Percentiles rank a stretch among this genome's conserved stretches.
These are phyloP conservation scores for Pseudomassariella vexata DNA, from an alignment of 2,329 filamentous ascomycete species.

Conservation along the genomic window DNA sequence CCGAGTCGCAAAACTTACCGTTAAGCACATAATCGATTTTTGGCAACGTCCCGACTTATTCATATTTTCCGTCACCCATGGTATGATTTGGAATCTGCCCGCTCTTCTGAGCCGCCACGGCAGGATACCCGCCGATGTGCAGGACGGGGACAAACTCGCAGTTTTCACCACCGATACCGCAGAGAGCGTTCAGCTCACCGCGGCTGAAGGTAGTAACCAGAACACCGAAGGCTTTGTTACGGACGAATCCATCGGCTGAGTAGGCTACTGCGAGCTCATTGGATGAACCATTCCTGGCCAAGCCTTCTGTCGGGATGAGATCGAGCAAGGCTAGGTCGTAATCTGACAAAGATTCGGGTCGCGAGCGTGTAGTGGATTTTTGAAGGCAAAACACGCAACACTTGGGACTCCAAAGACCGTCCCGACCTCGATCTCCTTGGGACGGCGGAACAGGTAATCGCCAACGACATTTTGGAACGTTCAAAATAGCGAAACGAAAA, in stretches of 20 bases:
- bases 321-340: conserved; percentile 50
- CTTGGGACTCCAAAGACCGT: conserved; percentile 46
- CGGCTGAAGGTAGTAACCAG: conserved; percentile 56
- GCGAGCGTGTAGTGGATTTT: background rate
- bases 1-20: too few relatives aligned
- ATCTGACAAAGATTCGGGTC: conserved; percentile 21
- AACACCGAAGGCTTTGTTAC: conserved; percentile 50
- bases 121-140: conserved; percentile 53
- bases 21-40: conserved; percentile 58
- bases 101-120: conserved; percentile 40
- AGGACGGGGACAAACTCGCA: conserved; percentile 50
- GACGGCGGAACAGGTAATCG: conserved; percentile 45
- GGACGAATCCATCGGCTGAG: conserved; percentile 55
- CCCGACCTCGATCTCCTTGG: conserved; percentile 40
- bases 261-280: conserved; percentile 55
- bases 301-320: conserved; percentile 36
- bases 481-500: too few relatives aligned
- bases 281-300: conserved; percentile 44
- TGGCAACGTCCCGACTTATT: conserved; percentile 10
- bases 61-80: conserved; percentile 48
- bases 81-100: conserved; percentile 53
- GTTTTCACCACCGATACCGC: conserved; percentile 51
- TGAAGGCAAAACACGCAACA: conserved; percentile 7
- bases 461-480: conserved; percentile 25
- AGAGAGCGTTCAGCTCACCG: conserved; percentile 47